Evolutionary conservation across 2,329 filamentous ascomycete species (phyloP).

Genomic region (Neofusicoccum umdonicola): DNA sequence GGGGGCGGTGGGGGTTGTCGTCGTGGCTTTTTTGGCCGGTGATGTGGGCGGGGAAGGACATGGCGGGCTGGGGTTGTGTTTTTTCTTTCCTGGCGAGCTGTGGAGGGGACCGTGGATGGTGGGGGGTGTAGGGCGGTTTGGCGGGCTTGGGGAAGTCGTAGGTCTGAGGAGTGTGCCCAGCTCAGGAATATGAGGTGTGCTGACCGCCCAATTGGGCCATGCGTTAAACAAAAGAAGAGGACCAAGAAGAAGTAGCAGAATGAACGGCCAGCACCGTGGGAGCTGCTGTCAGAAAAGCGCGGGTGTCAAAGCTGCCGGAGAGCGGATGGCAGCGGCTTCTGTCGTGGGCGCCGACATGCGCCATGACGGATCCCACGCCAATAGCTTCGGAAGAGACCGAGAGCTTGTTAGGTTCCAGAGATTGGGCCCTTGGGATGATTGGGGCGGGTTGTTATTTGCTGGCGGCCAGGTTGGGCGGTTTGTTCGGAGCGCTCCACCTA

Average conservation of each 20-base stretch:
- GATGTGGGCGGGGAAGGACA: constrained; percentile 1
- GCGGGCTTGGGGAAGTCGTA: not conserved
- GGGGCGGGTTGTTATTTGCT: not conserved
- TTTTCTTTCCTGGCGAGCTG: not conserved
- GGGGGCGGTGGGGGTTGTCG: not conserved
- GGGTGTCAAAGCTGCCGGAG: not conserved
- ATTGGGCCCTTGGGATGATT: not conserved
- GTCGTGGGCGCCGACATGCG: not conserved
- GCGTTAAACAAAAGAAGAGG: not conserved
- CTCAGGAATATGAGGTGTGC: not conserved
- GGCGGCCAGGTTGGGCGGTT: not conserved
- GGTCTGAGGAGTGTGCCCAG: too few relatives aligned
- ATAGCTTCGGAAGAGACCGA: not conserved
- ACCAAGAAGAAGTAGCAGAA: too few relatives aligned
- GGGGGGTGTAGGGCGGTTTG: too few relatives aligned
- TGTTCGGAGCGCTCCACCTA: not conserved
- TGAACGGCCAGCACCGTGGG: not conserved
- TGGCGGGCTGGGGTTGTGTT: not conserved
- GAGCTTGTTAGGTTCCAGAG: not conserved
- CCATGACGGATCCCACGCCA: not conserved
- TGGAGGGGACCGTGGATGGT: too few relatives aligned
- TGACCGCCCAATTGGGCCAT: not conserved
- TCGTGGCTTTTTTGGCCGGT: not conserved
- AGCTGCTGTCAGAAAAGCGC: not conserved
- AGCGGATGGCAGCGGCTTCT: not conserved